Evolutionary conservation across 2,329 filamentous ascomycete species (phyloP), one percentile per base, ranked within the genome.

Genomic region (Aspergillus jensenii): DNA sequence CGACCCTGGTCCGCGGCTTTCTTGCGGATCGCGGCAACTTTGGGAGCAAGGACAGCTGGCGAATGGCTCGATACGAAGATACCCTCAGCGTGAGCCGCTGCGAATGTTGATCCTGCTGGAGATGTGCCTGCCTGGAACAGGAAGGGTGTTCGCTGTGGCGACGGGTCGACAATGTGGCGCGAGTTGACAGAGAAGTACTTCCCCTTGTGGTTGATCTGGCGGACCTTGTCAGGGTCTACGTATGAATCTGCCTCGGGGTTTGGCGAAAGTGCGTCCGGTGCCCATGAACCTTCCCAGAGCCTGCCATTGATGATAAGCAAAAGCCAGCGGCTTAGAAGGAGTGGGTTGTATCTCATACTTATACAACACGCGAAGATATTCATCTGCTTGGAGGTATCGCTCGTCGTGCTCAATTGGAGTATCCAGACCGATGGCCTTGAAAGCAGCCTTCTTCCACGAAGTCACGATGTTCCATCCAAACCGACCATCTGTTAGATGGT

Each of bases 381-480:
- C 85, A 55, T 87, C 84, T 0, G 85, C 85, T 63, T 85, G 82
- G 0, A 73, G 76, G 60, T 87, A 87, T 25, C 85, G 78, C 66
- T 87, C 79, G 43, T 88, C 86, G 61, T 87, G 85, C 56, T 85
- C 81, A 33, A 85, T 82, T 0, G 82, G 81, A 4, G 71, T 81
- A 12, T 86, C 81, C 2, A 86, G 67, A 0, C 84, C 85, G 55
- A 87, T 86, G 0, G 84, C 84, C 65, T 87, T 86, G 69, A 86
- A 85, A 0, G 85, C 84, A 0, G 82, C 79, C 65, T 87, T 87
- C 67, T 84, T 85, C 79, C 82, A 87, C 1, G 78, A 81, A 0
- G 85, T 88, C 0, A 89, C 86, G 19, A 89, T 87, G 60, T 89
- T 89, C 86, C 86, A 87, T 0, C 84, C 85, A 35, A 88, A 79